A percentile compares a stretch with the other conserved stretches of the same genome.
These are phyloP conservation scores for Hypoxylon fragiforme DNA, from an alignment of 495 filamentous ascomycete species.

Conservation along the genomic window DNA sequence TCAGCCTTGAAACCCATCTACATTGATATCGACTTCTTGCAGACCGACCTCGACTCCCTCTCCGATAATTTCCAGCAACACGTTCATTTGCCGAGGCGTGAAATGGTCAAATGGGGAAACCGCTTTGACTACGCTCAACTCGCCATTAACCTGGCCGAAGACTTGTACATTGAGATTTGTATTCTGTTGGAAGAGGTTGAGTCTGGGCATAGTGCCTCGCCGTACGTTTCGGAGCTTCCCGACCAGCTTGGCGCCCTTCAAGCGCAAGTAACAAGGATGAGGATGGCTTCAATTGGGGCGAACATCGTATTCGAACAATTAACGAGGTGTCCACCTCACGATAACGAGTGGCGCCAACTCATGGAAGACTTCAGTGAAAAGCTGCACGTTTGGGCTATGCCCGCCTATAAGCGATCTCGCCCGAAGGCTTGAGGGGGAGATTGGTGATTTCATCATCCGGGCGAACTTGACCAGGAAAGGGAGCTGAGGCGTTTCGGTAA, in stretches of 20 bases:
- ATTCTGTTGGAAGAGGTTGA: background rate
- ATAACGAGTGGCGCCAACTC: background rate
- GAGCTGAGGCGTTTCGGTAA: background rate
- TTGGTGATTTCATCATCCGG: no score
- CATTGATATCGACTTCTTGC: background rate
- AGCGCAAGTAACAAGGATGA: constrained; percentile 11
- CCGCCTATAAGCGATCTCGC: no score
- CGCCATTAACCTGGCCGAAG: background rate
- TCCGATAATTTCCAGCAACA: background rate
- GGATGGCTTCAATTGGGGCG: constrained; percentile 3
- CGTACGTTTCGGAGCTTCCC: background rate
- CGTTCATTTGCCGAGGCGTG: background rate
- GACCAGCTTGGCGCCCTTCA: constrained; percentile 2
- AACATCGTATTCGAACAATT: constrained; percentile 2
- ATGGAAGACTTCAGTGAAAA: background rate
- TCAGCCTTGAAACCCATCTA: background rate
- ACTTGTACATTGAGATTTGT: background rate
- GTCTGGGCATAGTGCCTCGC: background rate
- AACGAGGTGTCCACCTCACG: background rate
- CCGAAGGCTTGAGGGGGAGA: no score
- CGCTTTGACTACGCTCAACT: background rate
- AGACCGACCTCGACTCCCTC: constrained; percentile 3
- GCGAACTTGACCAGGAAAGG: no score
- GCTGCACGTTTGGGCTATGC: no score
- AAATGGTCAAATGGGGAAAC: background rate